Conservation (phyloP, 2,329 filamentous ascomycete species). For the Fusarium sp. region DNA sequence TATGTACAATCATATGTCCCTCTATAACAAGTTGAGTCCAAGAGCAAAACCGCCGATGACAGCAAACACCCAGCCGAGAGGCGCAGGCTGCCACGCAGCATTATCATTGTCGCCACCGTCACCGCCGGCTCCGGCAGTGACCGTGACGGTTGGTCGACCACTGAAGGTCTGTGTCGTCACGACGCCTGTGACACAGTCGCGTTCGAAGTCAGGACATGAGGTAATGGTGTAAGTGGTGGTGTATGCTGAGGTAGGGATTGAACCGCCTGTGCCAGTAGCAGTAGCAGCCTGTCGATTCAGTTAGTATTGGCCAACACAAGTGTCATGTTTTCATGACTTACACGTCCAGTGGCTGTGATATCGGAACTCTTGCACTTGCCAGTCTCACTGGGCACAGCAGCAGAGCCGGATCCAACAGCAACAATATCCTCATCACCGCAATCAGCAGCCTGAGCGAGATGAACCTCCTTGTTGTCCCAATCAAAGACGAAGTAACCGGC, state of each 20-base stretch:
- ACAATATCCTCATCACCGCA: constrained; percentile 56
- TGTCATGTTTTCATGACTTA: neutral
- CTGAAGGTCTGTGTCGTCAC: constrained; percentile 46
- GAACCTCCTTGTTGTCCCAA: constrained; percentile 58
- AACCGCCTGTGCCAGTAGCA: constrained; percentile 10
- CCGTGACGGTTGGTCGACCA: constrained; percentile 33
- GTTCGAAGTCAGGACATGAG: constrained; percentile 42
- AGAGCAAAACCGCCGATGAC: constrained; percentile 40
- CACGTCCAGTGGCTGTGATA: constrained; percentile 24
- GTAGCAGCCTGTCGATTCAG: constrained; percentile 1
- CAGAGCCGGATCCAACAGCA: constrained; percentile 49
- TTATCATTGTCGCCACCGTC: constrained; percentile 20
- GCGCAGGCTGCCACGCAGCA: constrained; percentile 33
- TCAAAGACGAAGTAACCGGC: constrained; percentile 62
- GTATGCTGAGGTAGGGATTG: constrained; percentile 35
- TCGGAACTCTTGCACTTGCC: constrained; percentile 55
- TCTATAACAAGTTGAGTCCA: constrained; percentile 45
- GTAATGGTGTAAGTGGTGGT: constrained; percentile 49
- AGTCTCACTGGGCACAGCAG: constrained; percentile 51
- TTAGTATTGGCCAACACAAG: neutral
- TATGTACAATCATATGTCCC: constrained; percentile 28
- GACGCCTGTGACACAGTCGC: constrained; percentile 42
- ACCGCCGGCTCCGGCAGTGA: constrained; percentile 32
- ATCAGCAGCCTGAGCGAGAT: constrained; percentile 57
- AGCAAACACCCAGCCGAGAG: constrained; percentile 38